Base-by-base conservation (phyloP, 2,329 filamentous ascomycete genomes). In the Ophiostoma sp. region DNA sequence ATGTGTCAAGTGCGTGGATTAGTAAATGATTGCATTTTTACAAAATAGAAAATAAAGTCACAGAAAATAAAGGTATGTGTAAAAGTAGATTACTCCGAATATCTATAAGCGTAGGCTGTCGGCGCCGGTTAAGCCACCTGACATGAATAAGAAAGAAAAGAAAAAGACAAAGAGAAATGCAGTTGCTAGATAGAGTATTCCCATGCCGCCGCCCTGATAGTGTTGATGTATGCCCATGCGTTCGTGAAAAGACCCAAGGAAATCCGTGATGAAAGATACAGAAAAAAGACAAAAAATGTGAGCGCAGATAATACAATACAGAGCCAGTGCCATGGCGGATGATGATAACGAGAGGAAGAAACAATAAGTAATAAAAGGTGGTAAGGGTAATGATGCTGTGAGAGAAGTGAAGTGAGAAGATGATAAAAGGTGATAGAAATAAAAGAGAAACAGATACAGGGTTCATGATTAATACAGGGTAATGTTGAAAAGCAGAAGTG, bases 381-480 rank as follows among this genome's bases (percentile, higher is more conserved):
- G 27, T 54, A 54, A 10, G 52, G n/a, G 52, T 54, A 54, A 54
- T 54, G 52, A 13, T 27, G 44, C 17, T 48, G 17, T 48, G 52
- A 41, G 48, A 33, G 27, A 31, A 60, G 35, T 20, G n/a, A 35
- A 52, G 54, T 27, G 31, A 60, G 31, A 60, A 48, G 27, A 69
- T 41, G 13, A 44, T 35, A 35, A 20, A 33, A 35, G 44, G 13
- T 41, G 39, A 23, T n/a, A 27, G 2, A 54, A 31, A 23, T 36
- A 52, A 44, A 36, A 57, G 27, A 35, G 35, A 48, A 39, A 39
- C n/a, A 48, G 23, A 36, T 48, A 23, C 23, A 64, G 15, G 17
- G 69, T 72, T 71, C 60, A 60, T 74, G 74, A 76, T 76, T 76
- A 76, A 74, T 74, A 75, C 36, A 68, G 27, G 62, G 57, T 68